Percentiles rank a stretch among this genome's conserved stretches.
Conservation (phyloP, 352 stramenopile genomes). For the Pythium utonaiense region DNA sequence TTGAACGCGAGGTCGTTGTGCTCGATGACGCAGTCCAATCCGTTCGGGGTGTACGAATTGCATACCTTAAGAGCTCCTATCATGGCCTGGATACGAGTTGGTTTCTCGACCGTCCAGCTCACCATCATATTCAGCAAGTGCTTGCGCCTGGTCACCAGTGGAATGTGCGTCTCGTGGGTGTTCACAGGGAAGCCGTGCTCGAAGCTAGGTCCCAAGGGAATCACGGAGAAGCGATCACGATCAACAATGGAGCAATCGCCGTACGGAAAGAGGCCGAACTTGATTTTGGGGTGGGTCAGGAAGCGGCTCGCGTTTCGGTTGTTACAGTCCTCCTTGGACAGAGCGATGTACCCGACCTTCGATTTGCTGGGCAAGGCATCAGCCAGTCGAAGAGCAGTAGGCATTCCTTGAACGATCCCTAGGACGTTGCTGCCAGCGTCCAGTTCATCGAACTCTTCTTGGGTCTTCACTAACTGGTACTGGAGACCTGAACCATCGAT, state of each 20-base stretch:
- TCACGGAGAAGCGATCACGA: conserved; percentile 37
- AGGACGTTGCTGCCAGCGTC: conserved; percentile 35
- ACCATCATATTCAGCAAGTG: conserved; percentile 63
- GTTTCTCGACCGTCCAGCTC: conserved; percentile 64
- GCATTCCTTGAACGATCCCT: conserved; percentile 19
- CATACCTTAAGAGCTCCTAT: conserved; percentile 48
- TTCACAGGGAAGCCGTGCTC: conserved; percentile 63
- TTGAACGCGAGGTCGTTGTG: conserved; percentile 66
- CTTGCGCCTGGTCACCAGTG: conserved; percentile 18
- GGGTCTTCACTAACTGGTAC: conserved; percentile 39
- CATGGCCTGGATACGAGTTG: conserved; percentile 55
- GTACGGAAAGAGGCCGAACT: conserved; percentile 58
- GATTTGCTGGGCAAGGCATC: conserved; percentile 32
- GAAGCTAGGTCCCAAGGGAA: conserved; percentile 55
- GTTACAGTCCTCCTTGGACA: conserved; percentile 57
- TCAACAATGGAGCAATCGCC: conserved; percentile 61
- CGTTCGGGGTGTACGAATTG: not conserved
- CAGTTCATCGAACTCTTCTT: conserved; percentile 30
- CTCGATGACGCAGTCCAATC: conserved; percentile 38
- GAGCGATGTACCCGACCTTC: conserved; percentile 38
- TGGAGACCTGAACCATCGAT: conserved; percentile 21
- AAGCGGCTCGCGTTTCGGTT: conserved; percentile 34
- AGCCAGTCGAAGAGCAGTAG: conserved; percentile 24
- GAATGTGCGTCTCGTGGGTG: conserved; percentile 30
- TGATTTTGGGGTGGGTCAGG: conserved; percentile 28